Conservation (phyloP, 1,284 basidiomycete species). For the Tremellales sp. region DNA sequence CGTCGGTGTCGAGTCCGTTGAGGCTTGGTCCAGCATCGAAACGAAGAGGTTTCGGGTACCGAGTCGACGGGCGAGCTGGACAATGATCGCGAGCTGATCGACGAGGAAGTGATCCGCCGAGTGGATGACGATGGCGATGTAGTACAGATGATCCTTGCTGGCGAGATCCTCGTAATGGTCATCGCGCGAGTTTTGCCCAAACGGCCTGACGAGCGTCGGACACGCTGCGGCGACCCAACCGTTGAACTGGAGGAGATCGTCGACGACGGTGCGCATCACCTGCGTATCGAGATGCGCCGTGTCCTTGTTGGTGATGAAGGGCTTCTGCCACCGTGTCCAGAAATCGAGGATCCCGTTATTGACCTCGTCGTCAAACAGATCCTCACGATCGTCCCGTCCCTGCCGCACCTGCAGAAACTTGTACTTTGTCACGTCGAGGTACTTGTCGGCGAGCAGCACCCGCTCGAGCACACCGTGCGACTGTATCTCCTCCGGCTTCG, state of each 20-base stretch:
- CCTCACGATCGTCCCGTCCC: conserved; percentile 74
- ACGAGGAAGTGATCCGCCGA: conserved; percentile 96
- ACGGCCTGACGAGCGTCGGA: conserved; percentile 81
- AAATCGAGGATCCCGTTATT: conserved; percentile 74
- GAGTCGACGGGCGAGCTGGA: conserved; percentile 83
- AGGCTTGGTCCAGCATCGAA: conserved; percentile 92
- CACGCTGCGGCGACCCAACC: conserved; percentile 99
- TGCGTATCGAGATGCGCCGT: conserved; percentile 84
- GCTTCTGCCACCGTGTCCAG: conserved; percentile 85
- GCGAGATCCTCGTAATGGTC: conserved; percentile 83
- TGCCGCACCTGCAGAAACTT: conserved; percentile 79
- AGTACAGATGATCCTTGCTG: conserved; percentile 78
- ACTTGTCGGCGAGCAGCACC: conserved; percentile 76
- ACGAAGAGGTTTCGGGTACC: conserved; percentile 86
- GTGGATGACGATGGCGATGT: conserved; percentile 86
- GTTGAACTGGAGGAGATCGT: conserved; percentile 83
- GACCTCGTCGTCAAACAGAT: conserved; percentile 72
- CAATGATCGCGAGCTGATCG: conserved; percentile 91
- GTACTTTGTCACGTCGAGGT: conserved; percentile 79
- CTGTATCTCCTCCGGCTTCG: conserved; percentile 56
- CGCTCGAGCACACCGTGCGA: conserved; percentile 78
- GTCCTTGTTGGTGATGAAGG: conserved; percentile 74
- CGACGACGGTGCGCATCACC: conserved; percentile 77
- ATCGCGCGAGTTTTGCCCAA: conserved; percentile 78
- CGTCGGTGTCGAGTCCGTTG: conserved; percentile 86